A percentile compares a stretch with the other conserved stretches of the same genome.
Evolutionary conservation across 208 protist species (phyloP).

Genomic region (Crithidia brevicula): DNA sequence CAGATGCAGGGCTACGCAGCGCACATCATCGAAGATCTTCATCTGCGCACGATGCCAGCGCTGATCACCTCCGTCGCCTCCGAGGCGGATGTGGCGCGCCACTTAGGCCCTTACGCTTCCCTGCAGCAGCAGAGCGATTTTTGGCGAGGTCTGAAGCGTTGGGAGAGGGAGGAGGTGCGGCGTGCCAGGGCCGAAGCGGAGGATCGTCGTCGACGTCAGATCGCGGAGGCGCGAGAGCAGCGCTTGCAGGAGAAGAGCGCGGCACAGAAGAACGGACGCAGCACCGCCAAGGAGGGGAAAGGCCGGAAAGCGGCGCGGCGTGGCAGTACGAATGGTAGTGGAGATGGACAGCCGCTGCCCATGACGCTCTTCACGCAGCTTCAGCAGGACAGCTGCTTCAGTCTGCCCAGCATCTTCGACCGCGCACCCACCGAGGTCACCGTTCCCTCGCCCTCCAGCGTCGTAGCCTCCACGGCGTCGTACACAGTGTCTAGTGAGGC

Average conservation of each 20-base stretch:
- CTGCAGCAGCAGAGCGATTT: constrained; percentile 65
- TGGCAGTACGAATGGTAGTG: background rate
- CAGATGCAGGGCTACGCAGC: constrained; percentile 80
- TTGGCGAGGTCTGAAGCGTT: constrained; percentile 61
- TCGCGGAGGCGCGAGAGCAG: constrained; percentile 4
- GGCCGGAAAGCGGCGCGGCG: background rate
- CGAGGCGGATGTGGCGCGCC: constrained; percentile 39
- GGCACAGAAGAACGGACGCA: background rate
- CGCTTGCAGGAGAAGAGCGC: background rate
- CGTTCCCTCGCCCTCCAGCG: background rate
- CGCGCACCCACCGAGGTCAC: background rate
- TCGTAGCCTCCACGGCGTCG: background rate
- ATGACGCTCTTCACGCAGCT: constrained; percentile 2
- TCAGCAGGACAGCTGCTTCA: background rate
- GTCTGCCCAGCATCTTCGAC: background rate
- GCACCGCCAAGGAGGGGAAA: background rate
- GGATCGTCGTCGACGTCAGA: constrained; percentile 12
- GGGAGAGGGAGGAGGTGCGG: constrained; percentile 29
- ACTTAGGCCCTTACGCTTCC: constrained; percentile 66
- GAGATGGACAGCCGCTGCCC: background rate
- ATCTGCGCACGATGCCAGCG: constrained; percentile 46
- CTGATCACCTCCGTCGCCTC: constrained; percentile 37
- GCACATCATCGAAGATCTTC: constrained; percentile 39
- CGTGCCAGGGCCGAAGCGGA: constrained; percentile 11
- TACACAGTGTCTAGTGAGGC: background rate